Evolutionary conservation across 257 asterid species (phyloP).

Genomic region (Henckelia pumila): DNA sequence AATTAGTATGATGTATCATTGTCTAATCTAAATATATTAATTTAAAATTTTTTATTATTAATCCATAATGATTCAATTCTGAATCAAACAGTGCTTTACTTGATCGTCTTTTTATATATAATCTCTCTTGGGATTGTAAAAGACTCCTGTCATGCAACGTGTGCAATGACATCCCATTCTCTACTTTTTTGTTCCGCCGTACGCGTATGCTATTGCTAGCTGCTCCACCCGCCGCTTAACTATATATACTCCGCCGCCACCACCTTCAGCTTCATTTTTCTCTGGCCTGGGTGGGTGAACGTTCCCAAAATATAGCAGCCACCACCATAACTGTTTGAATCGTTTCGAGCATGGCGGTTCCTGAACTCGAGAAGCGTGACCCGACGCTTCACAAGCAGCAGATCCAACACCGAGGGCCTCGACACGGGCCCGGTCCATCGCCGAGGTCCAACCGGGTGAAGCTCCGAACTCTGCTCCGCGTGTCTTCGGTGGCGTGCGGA

Average conservation of each 20-base stretch:
- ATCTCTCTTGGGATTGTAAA: too few relatives aligned
- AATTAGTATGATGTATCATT: too few relatives aligned
- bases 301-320: too few relatives aligned
- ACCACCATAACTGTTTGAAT: neutral
- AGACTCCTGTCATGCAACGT: neutral
- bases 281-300: too few relatives aligned
- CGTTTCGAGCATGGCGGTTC: conserved; percentile 11
- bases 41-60: too few relatives aligned
- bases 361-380: conserved; percentile 1
- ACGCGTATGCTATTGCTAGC: neutral
- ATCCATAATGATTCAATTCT: too few relatives aligned
- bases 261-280: too few relatives aligned
- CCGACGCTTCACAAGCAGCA: neutral
- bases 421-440: neutral
- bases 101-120: too few relatives aligned
- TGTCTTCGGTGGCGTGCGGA: conserved; percentile 82
- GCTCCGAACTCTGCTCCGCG: conserved; percentile 59
- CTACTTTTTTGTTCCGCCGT: neutral
- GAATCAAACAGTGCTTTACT: too few relatives aligned
- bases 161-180: neutral
- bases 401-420: neutral
- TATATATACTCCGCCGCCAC: too few relatives aligned
- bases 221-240: neutral
- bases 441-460: conserved; percentile 29
- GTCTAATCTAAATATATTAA: too few relatives aligned